These are phyloP conservation scores for Candida tropicalis DNA, from an alignment of 1,139 yeast genomes.

Conservation along the genomic window DNA sequence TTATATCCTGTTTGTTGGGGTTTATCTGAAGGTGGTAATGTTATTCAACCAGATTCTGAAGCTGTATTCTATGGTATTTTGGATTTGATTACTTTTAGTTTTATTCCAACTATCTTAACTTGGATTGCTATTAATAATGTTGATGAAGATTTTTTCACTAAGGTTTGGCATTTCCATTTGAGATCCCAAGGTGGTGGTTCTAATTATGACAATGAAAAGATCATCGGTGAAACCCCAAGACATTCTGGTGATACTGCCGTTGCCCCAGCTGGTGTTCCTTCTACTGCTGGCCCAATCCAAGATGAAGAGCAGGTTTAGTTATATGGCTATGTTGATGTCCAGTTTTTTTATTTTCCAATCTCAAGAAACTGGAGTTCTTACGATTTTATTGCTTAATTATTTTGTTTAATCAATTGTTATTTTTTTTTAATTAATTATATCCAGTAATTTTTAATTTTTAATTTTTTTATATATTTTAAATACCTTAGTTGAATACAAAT, in stretches of 20 bases:
- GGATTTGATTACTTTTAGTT: conserved; percentile 50
- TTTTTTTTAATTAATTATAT: no score
- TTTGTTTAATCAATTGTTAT: no score
- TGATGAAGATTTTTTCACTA: conserved; percentile 35
- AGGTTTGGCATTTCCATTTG: conserved; percentile 23
- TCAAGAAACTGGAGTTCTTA: no score
- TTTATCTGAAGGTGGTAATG: conserved; percentile 68
- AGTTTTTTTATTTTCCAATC: no score
- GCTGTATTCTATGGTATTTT: conserved; percentile 66
- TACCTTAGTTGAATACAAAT: no score
- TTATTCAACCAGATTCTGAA: conserved; percentile 66
- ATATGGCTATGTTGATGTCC: no score
- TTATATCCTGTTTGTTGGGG: conserved; percentile 65
- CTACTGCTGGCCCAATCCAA: no score
- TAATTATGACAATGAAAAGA: conserved; percentile 21
- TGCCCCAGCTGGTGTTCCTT: conserved; percentile 22
- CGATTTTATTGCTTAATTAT: no score
- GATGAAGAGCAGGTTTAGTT: conserved; percentile 1
- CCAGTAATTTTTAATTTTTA: no score
- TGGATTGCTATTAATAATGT: conserved; percentile 30
- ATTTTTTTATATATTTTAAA: no score
- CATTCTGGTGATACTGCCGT: conserved; percentile 40
- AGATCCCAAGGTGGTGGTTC: conserved; percentile 11
- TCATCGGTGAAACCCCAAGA: conserved; percentile 33
- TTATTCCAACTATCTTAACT: conserved; percentile 43